A percentile compares a stretch with the other conserved stretches of the same genome.
Evolutionary conservation across 192 early-diverging fungal genomes (phyloP).

Genomic region (Backusella circina): DNA sequence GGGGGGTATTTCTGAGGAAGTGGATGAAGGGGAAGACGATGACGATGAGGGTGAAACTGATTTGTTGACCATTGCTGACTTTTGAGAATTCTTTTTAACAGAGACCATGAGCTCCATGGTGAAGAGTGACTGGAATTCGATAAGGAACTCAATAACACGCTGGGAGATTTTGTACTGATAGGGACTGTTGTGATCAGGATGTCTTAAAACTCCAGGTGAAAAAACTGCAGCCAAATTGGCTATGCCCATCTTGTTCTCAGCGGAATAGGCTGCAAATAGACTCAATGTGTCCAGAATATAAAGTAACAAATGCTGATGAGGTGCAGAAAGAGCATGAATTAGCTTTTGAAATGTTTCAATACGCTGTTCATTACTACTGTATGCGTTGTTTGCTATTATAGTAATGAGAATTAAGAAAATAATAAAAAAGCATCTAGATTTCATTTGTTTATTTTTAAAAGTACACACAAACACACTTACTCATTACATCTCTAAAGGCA

Average conservation of each 20-base stretch:
- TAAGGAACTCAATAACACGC: slow-evolving; percentile 72
- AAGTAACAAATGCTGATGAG: slow-evolving; percentile 64
- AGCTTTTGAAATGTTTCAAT: slow-evolving; percentile 51
- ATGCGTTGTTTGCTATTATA: slow-evolving; percentile 28
- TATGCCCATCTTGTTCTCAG: slow-evolving; percentile 64
- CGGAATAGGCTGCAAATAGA: slow-evolving; percentile 47
- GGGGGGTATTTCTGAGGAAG: neutral
- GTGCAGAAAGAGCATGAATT: slow-evolving; percentile 52
- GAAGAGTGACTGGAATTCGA: slow-evolving; percentile 56
- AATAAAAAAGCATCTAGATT: neutral
- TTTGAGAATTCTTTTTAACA: neutral
- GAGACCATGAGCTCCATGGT: slow-evolving; percentile 18
- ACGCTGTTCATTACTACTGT: slow-evolving; percentile 30
- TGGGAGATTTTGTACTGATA: slow-evolving; percentile 76
- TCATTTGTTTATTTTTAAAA: neutral
- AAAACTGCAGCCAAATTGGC: slow-evolving; percentile 75
- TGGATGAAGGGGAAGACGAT: slow-evolving; percentile 2
- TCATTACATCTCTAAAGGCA: slow-evolving; percentile 61
- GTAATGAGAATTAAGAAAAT: neutral
- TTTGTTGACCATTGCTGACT: neutral
- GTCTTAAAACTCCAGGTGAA: slow-evolving; percentile 70
- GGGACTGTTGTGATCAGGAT: slow-evolving; percentile 66
- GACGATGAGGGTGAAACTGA: neutral
- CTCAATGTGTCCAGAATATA: slow-evolving; percentile 66
- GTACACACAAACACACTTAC: slow-evolving; percentile 23